Base-by-base conservation (phyloP, 108 stramenopile species). In the Chaetoceros tenuissimus region DNA sequence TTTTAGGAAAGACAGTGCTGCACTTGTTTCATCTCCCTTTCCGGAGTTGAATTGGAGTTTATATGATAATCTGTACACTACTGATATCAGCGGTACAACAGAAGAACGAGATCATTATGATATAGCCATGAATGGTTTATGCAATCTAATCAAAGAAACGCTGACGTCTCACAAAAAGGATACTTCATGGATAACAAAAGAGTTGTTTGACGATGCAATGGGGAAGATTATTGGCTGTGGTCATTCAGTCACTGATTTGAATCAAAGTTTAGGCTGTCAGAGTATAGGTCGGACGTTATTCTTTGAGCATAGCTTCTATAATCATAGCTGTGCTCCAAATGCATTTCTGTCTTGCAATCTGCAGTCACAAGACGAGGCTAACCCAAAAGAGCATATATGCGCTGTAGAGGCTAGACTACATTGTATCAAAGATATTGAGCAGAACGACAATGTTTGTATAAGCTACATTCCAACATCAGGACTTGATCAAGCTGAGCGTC, bases 381-480 rank as follows among this genome's bases (percentile, higher is more conserved):
- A 3, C 23, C 13, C 8, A 8, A 46, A 29, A 18, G 48, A 26
- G 8, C 3, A 44, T 24, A 54, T 20, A 20, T 22, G 2, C 17
- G 45, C 16, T 20, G 8, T 63, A 31, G 44, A 0, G 16, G 73
- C 73, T n/a, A 29, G 57, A n/a, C 53, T 74, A 1, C 68, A 60
- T 46, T 44, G 60, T 28, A 20, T 74, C 3, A 24, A 49, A 2
- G 20, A 31, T 31, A 54, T 69, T 30, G 16, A 27, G 0, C 24
- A 27, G n/a, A 64, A 59, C 7, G 73, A 69, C 0, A 24, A 45
- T 18, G 62, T 74, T 46, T 55, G 68, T 0, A 28, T 74, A 18
- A 74, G 73, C 50, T 74, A 74, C 25, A 60, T 74, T 34, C 73
- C 73, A n/a, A 45, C 63, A 18, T 65, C 68, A 0, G 73, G 73